Base-by-base conservation (phyloP, 2,329 filamentous ascomycete species). In the Cercospora sp. region DNA sequence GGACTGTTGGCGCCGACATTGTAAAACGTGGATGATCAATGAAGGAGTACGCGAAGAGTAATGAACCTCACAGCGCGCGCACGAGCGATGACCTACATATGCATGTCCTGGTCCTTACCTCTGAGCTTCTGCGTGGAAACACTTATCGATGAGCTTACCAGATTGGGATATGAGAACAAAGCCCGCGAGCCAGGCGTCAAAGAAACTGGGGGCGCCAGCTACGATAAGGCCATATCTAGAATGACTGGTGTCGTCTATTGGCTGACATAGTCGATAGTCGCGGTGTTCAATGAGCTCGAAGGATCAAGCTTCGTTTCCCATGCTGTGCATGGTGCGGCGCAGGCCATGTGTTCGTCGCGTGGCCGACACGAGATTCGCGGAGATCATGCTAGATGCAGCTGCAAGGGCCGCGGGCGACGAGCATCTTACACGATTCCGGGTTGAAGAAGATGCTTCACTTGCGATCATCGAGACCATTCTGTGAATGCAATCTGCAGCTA, bases 1-100 rank as follows among this genome's bases (percentile, higher is more conserved):
- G 81, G 40, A 67, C 42, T n/a, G 10, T 62, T 7, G 42, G 36
- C 20, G 62, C 51, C 26, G 64, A 36, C 64, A 65, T 60, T 13
- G 2, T 48, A 36, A 18, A 18, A 23, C 36, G 28, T 36, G 2
- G 59, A 3, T 48, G 59, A 20, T 53, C 40, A 16, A 8, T 8
- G 23, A 53, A 5, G 2, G 20, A 16, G 48, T 28, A 30, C 23
- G 48, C 13, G 23, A 53, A 53, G 48, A 16, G 23, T 23, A 10
- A n/a, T 28, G 48, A 9, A 53, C 9, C 13, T 9, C 48, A 2
- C 33, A 40, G 31, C 30, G 20, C 18, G 31, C n/a, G 33, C 58
- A 60, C 33, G 58, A 18, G 58, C 33, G n/a, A 28, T 13, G 20
- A 0, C 3, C 48, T 53, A n/a, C 48, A 53, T 53, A 53, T 53